Base-by-base conservation (phyloP, 371 early-diverging fungal genomes). In the Mortierella sp. region DNA sequence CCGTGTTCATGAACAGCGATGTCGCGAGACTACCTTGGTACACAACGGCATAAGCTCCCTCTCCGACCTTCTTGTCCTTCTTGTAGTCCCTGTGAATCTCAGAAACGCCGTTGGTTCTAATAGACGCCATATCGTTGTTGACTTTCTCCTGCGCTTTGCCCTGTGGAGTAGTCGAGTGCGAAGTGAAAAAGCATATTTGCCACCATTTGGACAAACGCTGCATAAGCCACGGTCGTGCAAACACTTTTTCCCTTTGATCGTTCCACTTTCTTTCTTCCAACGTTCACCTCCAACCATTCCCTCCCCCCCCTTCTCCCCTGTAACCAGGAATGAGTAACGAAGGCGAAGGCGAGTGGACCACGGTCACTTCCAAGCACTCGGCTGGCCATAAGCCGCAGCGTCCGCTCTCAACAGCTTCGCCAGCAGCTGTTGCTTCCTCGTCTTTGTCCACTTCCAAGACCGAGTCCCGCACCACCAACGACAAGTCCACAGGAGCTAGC, bases 11-110 rank as follows among this genome's bases (percentile, higher is more conserved):
- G 24, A 13, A 41, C 26, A 19, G 19, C 26, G 34, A 27, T 10
- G 8, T 41, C 18, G 31, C 23, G 28, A 3, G 54, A 41, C 58
- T 84, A 83, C 96, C 96, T 60, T 85, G 78, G 73, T 95, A 96
- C 0, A 98, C 96, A 16, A 94, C 94, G 58, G 98, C 98, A 68
- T 95, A 98, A 45, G 96, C 94, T 79, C 98, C 98, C 80, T 96
- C 96, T 62, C 98, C 98, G 58, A 98, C 87, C 82, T 95, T 96
- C 49, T 84, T 82, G 51, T 91, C 91, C 80, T 92, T 94, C 61
- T 83, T 84, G 78, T 94, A 95, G 65, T 87, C 86, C 42, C 82
- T 83, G 56, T 91, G 89, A 19, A 87, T 87, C 13, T 83, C 83
- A 7, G 81, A 34, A 34, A 34, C 69, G 66, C 86, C 85, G 47